Conservation (phyloP, 306 rosid species). For the Hippophae tibetana region DNA sequence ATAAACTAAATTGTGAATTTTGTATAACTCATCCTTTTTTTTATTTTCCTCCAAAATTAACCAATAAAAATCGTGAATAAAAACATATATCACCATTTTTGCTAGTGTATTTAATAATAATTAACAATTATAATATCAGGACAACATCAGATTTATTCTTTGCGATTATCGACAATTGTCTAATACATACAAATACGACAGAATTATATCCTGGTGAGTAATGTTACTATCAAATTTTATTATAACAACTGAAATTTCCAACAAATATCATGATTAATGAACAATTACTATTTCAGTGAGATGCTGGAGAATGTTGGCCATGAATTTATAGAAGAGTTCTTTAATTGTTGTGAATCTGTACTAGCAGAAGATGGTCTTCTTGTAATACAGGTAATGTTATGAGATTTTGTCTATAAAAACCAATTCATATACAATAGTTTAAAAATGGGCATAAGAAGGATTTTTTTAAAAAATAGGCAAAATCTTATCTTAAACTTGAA, state of each 20-base stretch:
- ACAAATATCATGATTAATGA: not conserved
- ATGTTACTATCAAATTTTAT: not conserved
- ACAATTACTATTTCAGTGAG: constrained; percentile 37
- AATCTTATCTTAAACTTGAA: no score
- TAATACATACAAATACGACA: constrained; percentile 40
- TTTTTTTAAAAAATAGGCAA: no score
- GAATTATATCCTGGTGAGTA: constrained; percentile 82
- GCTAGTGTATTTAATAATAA: not conserved
- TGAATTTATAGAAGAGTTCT: constrained; percentile 76
- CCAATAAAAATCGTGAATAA: no score
- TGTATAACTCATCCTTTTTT: no score
- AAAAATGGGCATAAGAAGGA: no score
- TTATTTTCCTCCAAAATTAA: no score
- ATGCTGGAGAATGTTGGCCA: constrained; percentile 86
- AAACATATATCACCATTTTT: no score
- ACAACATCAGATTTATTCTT: constrained; percentile 53
- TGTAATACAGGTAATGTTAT: constrained; percentile 55
- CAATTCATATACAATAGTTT: no score
- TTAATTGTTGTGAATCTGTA: constrained; percentile 63
- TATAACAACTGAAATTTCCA: not conserved
- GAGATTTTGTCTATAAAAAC: no score
- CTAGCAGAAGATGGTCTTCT: constrained; percentile 65
- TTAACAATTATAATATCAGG: constrained; percentile 27
- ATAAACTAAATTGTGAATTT: no score
- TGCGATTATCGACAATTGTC: constrained; percentile 82